Evolutionary conservation across 1,284 basidiomycete genomes (phyloP).

Genomic region (Cutaneotrichosporon sp.): DNA sequence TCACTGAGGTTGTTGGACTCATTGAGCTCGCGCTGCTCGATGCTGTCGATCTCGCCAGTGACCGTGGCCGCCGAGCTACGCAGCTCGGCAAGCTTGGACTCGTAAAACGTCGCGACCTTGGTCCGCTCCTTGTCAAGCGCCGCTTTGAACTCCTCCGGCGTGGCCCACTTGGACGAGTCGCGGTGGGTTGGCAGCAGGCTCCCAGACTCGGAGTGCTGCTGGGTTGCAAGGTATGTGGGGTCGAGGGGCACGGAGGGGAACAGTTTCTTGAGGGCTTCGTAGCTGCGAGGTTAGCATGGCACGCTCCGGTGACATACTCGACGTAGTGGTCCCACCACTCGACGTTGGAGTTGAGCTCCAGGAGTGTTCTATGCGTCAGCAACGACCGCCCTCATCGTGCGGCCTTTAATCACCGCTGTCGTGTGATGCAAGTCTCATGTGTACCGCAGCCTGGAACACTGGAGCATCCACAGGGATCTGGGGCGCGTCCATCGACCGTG

Average conservation of each 20-base stretch:
- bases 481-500: too few relatives aligned
- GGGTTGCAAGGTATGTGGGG: conserved; percentile 38
- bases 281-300: conserved; percentile 51
- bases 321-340: conserved; percentile 96
- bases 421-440: too few relatives aligned
- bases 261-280: conserved; percentile 77
- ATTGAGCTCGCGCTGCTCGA: conserved; percentile 62
- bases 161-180: conserved; percentile 50
- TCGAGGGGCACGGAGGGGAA: conserved; percentile 48
- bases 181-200: conserved; percentile 42
- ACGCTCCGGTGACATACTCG: conserved; percentile 35
- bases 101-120: conserved; percentile 81
- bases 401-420: too few relatives aligned
- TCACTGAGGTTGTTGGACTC: too few relatives aligned
- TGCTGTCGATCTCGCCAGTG: conserved; percentile 60
- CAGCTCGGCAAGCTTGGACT: conserved; percentile 67
- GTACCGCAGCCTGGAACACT: too few relatives aligned
- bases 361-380: conserved; percentile 54
- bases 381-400: too few relatives aligned
- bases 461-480: too few relatives aligned
- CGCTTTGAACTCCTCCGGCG: conserved; percentile 62
- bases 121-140: conserved; percentile 76
- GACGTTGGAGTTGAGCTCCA: conserved; percentile 88
- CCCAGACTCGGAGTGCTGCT: conserved; percentile 64
- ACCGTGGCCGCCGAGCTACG: conserved; percentile 60